These are phyloP conservation scores for Aspergillus udagawae DNA, from an alignment of 2,329 filamentous ascomycete genomes.

Conservation along the genomic window DNA sequence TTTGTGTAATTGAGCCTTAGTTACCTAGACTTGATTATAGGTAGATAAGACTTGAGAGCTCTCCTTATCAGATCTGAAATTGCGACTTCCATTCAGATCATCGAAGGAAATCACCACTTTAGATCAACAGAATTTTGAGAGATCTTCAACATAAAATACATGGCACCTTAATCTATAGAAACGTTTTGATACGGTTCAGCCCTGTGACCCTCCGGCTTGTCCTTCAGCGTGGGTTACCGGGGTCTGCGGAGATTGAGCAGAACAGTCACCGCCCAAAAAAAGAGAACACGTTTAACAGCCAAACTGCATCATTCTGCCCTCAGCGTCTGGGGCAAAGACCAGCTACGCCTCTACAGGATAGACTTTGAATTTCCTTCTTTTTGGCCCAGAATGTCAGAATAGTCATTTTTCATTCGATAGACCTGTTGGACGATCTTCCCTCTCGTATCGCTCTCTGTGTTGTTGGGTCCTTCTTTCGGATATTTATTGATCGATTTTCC, in stretches of 20 bases:
- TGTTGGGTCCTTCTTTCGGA: background rate
- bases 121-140: background rate
- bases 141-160: background rate
- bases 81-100: background rate
- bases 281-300: conserved; percentile 25
- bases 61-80: background rate
- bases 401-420: background rate
- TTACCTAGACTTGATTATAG: background rate
- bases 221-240: background rate
- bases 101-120: background rate
- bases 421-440: background rate
- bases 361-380: background rate
- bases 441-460: background rate
- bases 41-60: background rate
- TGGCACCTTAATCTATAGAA: background rate
- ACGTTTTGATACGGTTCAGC: conserved; percentile 17
- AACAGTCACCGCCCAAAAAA: conserved; percentile 4
- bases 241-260: conserved; percentile 1
- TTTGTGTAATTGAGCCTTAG: background rate
- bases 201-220: conserved; percentile 15
- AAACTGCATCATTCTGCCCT: conserved; percentile 1
- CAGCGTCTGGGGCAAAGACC: background rate
- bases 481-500: conserved; percentile 5
- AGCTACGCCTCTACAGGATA: background rate
- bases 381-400: background rate